These are phyloP conservation scores for Carex kokanica DNA, from an alignment of 176 grass and related monocot genomes.

Conservation along the genomic window DNA sequence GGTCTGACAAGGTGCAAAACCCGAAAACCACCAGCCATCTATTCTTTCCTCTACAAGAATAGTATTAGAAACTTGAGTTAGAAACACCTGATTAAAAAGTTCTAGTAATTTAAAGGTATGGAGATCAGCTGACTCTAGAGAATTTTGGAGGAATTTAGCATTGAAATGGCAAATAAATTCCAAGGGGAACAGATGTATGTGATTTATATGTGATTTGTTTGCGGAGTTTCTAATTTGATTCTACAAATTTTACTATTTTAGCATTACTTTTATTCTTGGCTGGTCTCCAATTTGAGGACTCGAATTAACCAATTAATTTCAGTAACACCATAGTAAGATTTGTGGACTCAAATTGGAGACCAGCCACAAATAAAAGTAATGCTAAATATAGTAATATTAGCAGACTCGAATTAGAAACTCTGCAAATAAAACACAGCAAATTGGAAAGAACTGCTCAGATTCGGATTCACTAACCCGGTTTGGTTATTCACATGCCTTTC, in stretches of 20 bases:
- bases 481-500: not conserved
- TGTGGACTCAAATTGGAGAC: not conserved
- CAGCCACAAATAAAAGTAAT: too few relatives aligned
- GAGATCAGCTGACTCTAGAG: not conserved
- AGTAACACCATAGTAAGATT: not conserved
- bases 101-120: not conserved
- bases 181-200: not conserved
- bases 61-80: not conserved
- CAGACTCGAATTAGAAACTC: not conserved
- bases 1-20: conserved; percentile 46
- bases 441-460: not conserved
- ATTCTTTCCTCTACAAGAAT: not conserved
- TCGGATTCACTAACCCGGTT: not conserved
- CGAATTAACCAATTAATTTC: not conserved
- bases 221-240: too few relatives aligned
- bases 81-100: too few relatives aligned
- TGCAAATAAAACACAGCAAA: not conserved
- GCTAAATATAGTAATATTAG: not conserved
- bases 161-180: not conserved
- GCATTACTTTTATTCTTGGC: too few relatives aligned
- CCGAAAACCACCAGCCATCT: conserved; percentile 39
- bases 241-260: too few relatives aligned
- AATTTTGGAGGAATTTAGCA: not conserved
- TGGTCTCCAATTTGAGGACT: too few relatives aligned
- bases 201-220: not conserved